phyloP scores from a whole-genome alignment of 208 protist genomes.

The Trypanosoma caninum region DNA sequence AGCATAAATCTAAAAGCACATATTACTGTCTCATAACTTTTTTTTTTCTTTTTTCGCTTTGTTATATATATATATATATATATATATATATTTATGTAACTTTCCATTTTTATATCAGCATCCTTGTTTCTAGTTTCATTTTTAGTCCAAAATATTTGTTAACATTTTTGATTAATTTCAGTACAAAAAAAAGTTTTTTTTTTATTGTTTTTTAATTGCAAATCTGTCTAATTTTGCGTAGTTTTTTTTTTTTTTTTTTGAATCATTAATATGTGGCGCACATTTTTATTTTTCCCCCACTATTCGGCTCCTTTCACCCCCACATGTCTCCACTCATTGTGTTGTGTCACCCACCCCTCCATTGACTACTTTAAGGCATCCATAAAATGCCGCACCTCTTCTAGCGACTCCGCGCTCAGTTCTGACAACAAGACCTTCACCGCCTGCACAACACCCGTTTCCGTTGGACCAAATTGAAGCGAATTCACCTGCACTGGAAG shows the following conservation, averaged over 20 bases:
- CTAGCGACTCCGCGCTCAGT: constrained; percentile 43
- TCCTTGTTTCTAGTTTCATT: constrained; percentile 1
- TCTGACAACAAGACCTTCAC: constrained; percentile 79
- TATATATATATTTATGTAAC: not conserved
- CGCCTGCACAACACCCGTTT: constrained; percentile 75
- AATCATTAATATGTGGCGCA: constrained; percentile 18
- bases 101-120: not conserved
- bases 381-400: constrained; percentile 73
- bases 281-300: no score
- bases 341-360: not conserved
- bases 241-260: constrained; percentile 7
- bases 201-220: constrained; percentile 10
- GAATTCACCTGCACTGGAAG: constrained; percentile 5
- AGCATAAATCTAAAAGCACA: no score
- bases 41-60: not conserved
- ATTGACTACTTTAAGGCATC: constrained; percentile 45
- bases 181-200: constrained; percentile 14
- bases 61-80: not conserved
- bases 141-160: constrained; percentile 1
- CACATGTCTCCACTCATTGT: no score
- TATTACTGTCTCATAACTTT: not conserved
- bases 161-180: not conserved
- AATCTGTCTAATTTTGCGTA: no score
- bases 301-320: no score
- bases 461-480: constrained; percentile 47